Evolutionary conservation across 228 moss, liverwort and hornwort species (phyloP), one percentile per base, ranked within the genome.

Genomic region (Sphagnum magellanicum): DNA sequence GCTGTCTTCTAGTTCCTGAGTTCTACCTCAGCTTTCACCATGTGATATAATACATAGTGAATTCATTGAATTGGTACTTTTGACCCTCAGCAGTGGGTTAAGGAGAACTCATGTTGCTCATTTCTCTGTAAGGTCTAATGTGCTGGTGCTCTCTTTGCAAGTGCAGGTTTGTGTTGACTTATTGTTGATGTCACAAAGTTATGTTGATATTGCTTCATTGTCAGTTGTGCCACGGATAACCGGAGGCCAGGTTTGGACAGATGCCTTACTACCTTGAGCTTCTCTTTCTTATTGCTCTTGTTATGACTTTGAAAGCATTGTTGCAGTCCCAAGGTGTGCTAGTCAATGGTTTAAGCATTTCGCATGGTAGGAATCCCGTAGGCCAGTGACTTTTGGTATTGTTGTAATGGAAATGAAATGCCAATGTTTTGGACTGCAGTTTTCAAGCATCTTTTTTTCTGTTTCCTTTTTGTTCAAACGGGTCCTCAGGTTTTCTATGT

Each of bases 91-190:
- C 32, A 32, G 32, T 32, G 32, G 32, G 32, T 32, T 1, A 32
- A 32, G 32, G 32, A 32, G 32, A 32, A 32, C 32, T 32, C 32
- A 32, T 32, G 32, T 32, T 32, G 32, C 32, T 32, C 32, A 32
- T 32, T 32, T 32, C 32, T 32, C 32, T 32, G 32, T 32, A 3
- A 32, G 32, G 32, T 32, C 32, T 32, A 32, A 32, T 32, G 32
- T 32, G 32, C 32, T 32, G 32, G 32, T 32, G 32, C 32, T 32
- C 32, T 32, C 32, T 32, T 32, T 32, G 32, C 32, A 32, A 32
- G 32, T 32, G 12, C 90, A 97, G 97, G 98, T 98, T 76, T 98
- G 90, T 70, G 98, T 98, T 72, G 98, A 98, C 68, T 73, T 98
- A 5, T 93, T 90, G 72, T 74, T 98, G 68, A 90, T 85, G 60